Evolutionary conservation across 352 stramenopile species (phyloP).

Genomic region (Globisporangium uncinulatum): DNA sequence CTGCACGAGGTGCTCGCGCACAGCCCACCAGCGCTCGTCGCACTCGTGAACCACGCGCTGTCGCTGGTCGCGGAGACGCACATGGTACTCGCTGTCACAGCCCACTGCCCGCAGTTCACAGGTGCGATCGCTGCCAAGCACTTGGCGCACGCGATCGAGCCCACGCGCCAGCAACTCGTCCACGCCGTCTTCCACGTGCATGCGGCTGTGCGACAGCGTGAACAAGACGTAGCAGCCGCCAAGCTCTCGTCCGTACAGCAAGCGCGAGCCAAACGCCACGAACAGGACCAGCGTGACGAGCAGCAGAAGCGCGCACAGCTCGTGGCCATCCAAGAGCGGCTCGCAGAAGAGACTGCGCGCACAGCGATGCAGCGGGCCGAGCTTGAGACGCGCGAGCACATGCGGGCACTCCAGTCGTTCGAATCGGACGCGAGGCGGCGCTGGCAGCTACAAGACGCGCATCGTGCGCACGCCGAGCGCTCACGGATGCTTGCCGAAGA

Average conservation of each 20-base stretch:
- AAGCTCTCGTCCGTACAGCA: constrained; percentile 26
- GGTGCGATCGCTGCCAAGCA: constrained; percentile 27
- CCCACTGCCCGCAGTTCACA: constrained; percentile 21
- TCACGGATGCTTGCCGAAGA: constrained; percentile 54
- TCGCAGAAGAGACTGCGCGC: constrained; percentile 26
- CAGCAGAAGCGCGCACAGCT: constrained; percentile 17
- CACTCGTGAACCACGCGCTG: constrained; percentile 42
- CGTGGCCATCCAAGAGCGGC: constrained; percentile 18
- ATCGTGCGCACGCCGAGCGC: constrained; percentile 39
- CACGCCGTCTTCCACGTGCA: constrained; percentile 38
- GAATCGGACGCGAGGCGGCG: constrained; percentile 32
- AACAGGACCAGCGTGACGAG: constrained; percentile 1
- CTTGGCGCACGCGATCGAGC: constrained; percentile 24
- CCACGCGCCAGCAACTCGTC: constrained; percentile 41
- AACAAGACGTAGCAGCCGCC: constrained; percentile 20
- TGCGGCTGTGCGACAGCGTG: constrained; percentile 21
- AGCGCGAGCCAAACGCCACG: constrained; percentile 13
- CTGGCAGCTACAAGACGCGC: constrained; percentile 18
- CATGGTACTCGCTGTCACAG: constrained; percentile 25
- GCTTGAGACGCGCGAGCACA: constrained; percentile 37
- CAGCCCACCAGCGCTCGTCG: constrained; percentile 22
- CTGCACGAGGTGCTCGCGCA: constrained; percentile 38
- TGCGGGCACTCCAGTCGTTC: constrained; percentile 27
- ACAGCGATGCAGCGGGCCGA: constrained; percentile 38
- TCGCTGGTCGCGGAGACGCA: constrained; percentile 51